These are phyloP conservation scores for Kuraishia borneana DNA, from an alignment of 805 yeast genomes.

Conservation along the genomic window DNA sequence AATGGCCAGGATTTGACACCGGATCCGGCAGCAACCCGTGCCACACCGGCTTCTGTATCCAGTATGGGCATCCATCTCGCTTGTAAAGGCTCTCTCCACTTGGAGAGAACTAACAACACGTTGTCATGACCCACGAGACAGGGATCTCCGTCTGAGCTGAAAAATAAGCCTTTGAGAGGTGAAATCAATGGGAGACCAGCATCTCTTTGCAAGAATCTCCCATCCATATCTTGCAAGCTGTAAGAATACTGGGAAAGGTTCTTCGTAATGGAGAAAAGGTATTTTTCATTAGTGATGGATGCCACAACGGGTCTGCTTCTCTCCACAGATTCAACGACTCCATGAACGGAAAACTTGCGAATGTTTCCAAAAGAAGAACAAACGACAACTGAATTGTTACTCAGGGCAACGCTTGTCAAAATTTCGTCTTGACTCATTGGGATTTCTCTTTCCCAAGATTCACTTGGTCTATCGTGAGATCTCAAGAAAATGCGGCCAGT, in stretches of 20 bases:
- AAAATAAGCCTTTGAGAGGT: constrained; percentile 54
- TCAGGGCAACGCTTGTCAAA: constrained; percentile 60
- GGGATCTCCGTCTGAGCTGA: constrained; percentile 85
- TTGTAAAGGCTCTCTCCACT: constrained; percentile 71
- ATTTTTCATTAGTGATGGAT: constrained; percentile 48
- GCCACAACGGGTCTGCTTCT: constrained; percentile 66
- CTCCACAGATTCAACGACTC: constrained; percentile 61
- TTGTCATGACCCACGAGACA: constrained; percentile 76
- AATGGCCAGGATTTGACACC: constrained; percentile 80
- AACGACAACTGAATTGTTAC: constrained; percentile 46
- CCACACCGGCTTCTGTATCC: constrained; percentile 42
- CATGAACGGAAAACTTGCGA: constrained; percentile 59
- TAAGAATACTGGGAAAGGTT: constrained; percentile 19
- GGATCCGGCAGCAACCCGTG: constrained; percentile 41
- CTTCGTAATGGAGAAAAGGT: constrained; percentile 40
- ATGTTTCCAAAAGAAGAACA: constrained; percentile 73
- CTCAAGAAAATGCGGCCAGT: constrained; percentile 38
- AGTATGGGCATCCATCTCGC: constrained; percentile 83
- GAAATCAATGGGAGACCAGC: constrained; percentile 29
- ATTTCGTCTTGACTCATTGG: constrained; percentile 40
- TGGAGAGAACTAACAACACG: constrained; percentile 52
- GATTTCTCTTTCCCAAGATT: constrained; percentile 61
- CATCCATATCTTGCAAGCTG: constrained; percentile 24
- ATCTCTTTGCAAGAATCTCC: constrained; percentile 29
- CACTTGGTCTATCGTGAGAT: constrained; percentile 47